A percentile compares a stretch with the other conserved stretches of the same genome.
phyloP scores from a whole-genome alignment of 2,329 filamentous ascomycete genomes.

The Moelleriella libera region DNA sequence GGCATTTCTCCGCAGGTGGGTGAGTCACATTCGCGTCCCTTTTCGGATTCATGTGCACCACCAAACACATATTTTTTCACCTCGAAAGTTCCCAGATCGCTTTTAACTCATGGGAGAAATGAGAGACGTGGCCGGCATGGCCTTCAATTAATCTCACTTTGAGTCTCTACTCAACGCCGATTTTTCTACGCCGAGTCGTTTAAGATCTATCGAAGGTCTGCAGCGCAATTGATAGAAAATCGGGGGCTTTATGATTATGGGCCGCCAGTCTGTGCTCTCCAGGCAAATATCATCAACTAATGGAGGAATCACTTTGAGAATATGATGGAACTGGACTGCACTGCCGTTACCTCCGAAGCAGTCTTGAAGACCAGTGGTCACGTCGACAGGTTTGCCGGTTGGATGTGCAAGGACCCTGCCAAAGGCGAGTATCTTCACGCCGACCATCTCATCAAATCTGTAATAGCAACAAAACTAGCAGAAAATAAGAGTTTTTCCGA shows the following conservation, averaged over 20 bases:
- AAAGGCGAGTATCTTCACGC: constrained; percentile 92
- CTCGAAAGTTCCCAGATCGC: no score
- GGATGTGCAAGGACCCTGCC: constrained; percentile 99
- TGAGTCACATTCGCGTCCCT: no score
- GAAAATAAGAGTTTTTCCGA: no score
- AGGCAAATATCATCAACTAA: constrained; percentile 74
- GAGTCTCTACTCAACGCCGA: constrained; percentile 76
- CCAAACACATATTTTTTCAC: no score
- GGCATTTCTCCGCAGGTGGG: no score
- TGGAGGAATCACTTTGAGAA: constrained; percentile 95
- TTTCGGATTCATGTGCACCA: no score
- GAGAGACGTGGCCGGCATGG: no score
- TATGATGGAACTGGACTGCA: constrained; percentile 92
- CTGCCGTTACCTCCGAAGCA: constrained; percentile 81
- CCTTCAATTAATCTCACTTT: constrained; percentile 68
- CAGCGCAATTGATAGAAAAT: constrained; percentile 21
- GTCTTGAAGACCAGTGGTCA: constrained; percentile 93
- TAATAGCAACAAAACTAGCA: constrained; percentile 91
- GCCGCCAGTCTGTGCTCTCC: constrained; percentile 72
- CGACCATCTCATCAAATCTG: constrained; percentile 91
- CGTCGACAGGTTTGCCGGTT: constrained; percentile 96
- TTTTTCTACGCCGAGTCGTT: constrained; percentile 93
- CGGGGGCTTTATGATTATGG: constrained; percentile 77
- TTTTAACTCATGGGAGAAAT: no score
- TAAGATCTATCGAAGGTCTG: constrained; percentile 85